Evolutionary conservation across 2,329 filamentous ascomycete species (phyloP).

Genomic region (Beauveria asiatica): DNA sequence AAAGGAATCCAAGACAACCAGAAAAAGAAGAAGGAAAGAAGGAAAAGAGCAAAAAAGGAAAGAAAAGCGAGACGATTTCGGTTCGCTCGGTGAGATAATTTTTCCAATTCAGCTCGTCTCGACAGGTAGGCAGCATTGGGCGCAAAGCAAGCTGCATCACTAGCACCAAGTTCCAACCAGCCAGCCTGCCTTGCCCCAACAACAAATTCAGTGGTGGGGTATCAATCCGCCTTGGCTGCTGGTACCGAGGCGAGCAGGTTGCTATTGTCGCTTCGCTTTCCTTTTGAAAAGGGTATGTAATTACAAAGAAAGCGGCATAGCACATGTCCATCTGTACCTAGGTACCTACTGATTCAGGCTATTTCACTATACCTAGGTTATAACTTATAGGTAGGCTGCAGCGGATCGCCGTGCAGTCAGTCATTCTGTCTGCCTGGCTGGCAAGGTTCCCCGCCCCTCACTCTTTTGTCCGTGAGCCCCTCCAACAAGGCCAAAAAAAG

Average conservation of each 20-base stretch:
- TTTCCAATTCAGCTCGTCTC: neutral
- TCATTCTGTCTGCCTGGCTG: too few species aligned
- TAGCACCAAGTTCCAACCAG: too few species aligned
- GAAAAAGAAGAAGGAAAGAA: too few species aligned
- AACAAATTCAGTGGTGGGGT: neutral
- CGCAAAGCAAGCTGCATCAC: neutral
- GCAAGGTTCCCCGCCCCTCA: neutral
- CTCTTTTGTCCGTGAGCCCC: slow-evolving; percentile 2
- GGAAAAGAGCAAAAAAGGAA: too few species aligned
- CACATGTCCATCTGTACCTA: too few species aligned
- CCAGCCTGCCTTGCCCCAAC: neutral
- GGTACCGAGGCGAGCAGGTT: neutral
- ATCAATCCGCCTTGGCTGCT: neutral
- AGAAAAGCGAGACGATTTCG: neutral
- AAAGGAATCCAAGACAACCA: too few species aligned
- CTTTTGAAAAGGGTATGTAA: neutral
- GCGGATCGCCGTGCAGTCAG: too few species aligned
- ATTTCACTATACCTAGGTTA: too few species aligned
- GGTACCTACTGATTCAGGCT: too few species aligned
- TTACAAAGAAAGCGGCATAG: too few species aligned
- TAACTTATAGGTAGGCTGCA: too few species aligned
- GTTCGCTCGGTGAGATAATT: neutral
- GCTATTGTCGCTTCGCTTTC: neutral
- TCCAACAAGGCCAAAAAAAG: neutral
- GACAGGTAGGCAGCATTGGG: neutral